A percentile compares a stretch with the other conserved stretches of the same genome.
These are phyloP conservation scores for Herpetomonas samuelpessoai DNA, from an alignment of 208 protist genomes.

Conservation along the genomic window DNA sequence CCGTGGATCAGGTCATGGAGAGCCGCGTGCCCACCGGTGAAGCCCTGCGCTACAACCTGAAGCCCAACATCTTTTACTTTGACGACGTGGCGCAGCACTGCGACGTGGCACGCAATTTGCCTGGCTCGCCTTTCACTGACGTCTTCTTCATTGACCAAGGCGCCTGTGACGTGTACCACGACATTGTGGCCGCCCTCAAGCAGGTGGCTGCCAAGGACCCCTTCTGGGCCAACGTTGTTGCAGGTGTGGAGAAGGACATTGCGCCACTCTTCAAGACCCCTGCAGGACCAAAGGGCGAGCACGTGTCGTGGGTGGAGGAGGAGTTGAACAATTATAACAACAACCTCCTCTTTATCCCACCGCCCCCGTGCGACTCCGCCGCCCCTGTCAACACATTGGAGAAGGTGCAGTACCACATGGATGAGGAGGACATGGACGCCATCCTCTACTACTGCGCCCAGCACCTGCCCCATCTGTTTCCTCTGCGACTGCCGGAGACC, in stretches of 20 bases:
- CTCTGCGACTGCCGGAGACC: constrained; percentile 32
- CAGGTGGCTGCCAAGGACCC: constrained; percentile 57
- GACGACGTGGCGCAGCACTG: constrained; percentile 65
- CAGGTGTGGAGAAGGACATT: constrained; percentile 59
- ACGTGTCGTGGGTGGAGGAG: constrained; percentile 62
- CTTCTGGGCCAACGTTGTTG: constrained; percentile 60
- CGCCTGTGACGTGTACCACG: constrained; percentile 62
- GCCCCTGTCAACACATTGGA: constrained; percentile 25
- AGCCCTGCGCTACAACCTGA: constrained; percentile 55
- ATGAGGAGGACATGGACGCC: constrained; percentile 64
- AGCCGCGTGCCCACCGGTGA: constrained; percentile 51
- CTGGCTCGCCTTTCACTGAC: constrained; percentile 59
- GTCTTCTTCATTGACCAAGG: constrained; percentile 68
- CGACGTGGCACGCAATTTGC: constrained; percentile 49
- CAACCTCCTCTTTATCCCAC: constrained; percentile 67
- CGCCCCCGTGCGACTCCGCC: constrained; percentile 46
- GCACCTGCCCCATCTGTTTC: constrained; percentile 71
- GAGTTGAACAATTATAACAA: constrained; percentile 72
- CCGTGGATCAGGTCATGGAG: constrained; percentile 44
- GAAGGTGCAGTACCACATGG: constrained; percentile 43
- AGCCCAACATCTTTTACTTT: constrained; percentile 79
- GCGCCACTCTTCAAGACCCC: constrained; percentile 52
- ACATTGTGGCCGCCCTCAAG: constrained; percentile 52
- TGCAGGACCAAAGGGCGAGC: constrained; percentile 27
- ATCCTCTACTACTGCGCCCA: constrained; percentile 76